These are phyloP conservation scores for Silene latifolia DNA, from an alignment of 148 eudicot species.

Conservation along the genomic window DNA sequence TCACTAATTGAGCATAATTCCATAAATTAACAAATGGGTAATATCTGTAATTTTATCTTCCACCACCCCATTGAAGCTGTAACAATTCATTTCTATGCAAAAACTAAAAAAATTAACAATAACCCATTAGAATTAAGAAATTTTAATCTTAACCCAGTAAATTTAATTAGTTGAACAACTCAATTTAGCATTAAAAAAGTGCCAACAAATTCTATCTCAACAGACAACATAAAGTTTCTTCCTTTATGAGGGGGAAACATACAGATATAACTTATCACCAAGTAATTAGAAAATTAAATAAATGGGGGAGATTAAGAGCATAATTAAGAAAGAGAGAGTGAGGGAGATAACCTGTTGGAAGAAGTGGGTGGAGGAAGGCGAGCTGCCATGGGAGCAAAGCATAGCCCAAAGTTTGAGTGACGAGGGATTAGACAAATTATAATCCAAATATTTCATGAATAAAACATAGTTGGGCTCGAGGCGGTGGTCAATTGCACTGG, in stretches of 20 bases:
- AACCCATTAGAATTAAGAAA: background rate
- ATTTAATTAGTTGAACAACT: background rate
- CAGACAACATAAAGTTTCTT: too few relatives aligned
- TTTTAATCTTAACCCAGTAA: background rate
- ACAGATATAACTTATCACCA: too few relatives aligned
- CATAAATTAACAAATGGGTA: background rate
- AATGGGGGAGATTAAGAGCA: constrained; percentile 3
- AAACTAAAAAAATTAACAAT: background rate
- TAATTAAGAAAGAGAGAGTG: background rate
- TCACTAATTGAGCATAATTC: background rate
- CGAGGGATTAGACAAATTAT: background rate
- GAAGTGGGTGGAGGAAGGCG: constrained; percentile 17
- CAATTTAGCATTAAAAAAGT: background rate
- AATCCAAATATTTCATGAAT: background rate
- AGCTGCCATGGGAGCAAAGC: constrained; percentile 28
- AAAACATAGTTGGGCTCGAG: too few relatives aligned
- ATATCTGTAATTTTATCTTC: background rate
- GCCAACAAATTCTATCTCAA: background rate
- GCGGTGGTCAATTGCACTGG: too few relatives aligned
- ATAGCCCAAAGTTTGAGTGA: background rate
- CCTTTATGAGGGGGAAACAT: too few relatives aligned
- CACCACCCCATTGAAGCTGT: background rate
- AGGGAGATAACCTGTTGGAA: constrained; percentile 20
- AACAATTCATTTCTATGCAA: background rate
- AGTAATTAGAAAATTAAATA: too few relatives aligned